These are phyloP conservation scores for Sextonia rubra DNA, from an alignment of 164 flowering plant genomes.

Conservation along the genomic window DNA sequence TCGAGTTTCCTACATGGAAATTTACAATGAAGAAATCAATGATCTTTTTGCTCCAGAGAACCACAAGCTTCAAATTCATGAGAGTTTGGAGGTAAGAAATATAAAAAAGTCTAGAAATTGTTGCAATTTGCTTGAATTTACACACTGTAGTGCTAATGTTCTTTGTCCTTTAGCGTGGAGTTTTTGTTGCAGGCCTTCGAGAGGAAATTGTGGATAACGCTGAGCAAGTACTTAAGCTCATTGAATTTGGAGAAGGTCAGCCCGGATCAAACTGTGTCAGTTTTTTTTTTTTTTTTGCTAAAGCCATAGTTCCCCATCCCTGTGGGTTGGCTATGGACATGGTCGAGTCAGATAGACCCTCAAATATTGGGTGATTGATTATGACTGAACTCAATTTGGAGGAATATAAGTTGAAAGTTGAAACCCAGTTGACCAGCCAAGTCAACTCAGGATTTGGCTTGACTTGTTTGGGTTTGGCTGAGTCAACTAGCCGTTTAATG, in stretches of 20 bases:
- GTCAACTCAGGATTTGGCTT: too few species aligned
- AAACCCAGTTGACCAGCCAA: too few species aligned
- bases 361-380: too few species aligned
- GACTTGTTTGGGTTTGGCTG: too few species aligned
- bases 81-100: constrained; percentile 76
- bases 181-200: constrained; percentile 89
- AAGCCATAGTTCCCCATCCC: too few species aligned
- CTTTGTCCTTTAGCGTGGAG: constrained; percentile 59
- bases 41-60: constrained; percentile 83
- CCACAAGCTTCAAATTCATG: constrained; percentile 87
- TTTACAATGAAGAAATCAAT: constrained; percentile 94
- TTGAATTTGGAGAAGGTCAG: constrained; percentile 90
- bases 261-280: background rate
- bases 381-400: too few species aligned
- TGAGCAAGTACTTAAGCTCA: constrained; percentile 79
- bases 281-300: too few species aligned
- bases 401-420: background rate
- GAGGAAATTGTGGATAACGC: constrained; percentile 90
- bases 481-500: too few species aligned
- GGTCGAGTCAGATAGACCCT: too few species aligned
- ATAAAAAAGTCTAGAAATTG: background rate
- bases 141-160: constrained; percentile 7
- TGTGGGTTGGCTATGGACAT: too few species aligned
- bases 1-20: constrained; percentile 96
- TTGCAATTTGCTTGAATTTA: background rate